Conservation (phyloP, 2,329 filamentous ascomycete species). For the Pseudocercospora crystallina region DNA sequence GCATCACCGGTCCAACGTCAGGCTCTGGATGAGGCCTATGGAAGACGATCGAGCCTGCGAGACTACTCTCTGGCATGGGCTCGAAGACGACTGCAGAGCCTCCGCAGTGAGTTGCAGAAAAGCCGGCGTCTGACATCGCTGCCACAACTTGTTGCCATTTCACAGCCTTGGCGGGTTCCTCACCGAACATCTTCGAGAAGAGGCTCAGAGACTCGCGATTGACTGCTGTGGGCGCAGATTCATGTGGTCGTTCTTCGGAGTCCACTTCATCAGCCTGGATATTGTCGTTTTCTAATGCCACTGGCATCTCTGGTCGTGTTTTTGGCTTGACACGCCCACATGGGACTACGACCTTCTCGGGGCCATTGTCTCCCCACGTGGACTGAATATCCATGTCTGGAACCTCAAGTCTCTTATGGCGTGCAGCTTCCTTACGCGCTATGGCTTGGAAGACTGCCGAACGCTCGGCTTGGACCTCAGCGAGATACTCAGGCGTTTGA, state of each 20-base stretch:
- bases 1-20: conserved; percentile 2
- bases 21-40: conserved; percentile 11
- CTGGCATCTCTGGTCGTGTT: no score
- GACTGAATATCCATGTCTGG: neutral
- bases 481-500: no score
- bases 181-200: conserved; percentile 4
- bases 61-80: neutral
- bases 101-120: conserved; percentile 6
- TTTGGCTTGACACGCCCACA: no score
- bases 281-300: no score
- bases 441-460: no score
- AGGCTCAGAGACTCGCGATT: neutral
- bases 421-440: no score
- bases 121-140: conserved; percentile 16
- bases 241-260: no score
- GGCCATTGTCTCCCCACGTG: neutral
- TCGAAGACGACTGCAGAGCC: conserved; percentile 13
- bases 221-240: conserved; percentile 4
- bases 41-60: conserved; percentile 3
- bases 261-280: no score
- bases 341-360: no score
- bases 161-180: neutral
- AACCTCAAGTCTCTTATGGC: no score
- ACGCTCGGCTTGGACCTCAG: no score
- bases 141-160: conserved; percentile 16